phyloP scores from a whole-genome alignment of 495 filamentous ascomycete species.

The Aspergillus indologenus region DNA sequence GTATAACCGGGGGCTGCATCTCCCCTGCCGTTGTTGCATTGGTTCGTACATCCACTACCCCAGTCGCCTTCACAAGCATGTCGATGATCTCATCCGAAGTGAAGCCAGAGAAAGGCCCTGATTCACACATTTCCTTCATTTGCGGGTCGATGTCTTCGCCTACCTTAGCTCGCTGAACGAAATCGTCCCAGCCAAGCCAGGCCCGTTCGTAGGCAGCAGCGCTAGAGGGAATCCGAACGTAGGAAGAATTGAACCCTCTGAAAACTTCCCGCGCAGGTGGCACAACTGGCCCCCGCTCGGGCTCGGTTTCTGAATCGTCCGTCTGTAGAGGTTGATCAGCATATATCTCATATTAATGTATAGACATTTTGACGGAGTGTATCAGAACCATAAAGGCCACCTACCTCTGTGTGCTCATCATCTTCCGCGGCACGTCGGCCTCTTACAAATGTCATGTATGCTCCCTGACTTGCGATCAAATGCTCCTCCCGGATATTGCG shows the following conservation, averaged over 20 bases:
- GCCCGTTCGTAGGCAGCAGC: conserved; percentile 35
- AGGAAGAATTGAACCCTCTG: conserved; percentile 38
- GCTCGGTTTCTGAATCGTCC: conserved; percentile 39
- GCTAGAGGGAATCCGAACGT: conserved; percentile 34
- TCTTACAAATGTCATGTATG: conserved; percentile 40
- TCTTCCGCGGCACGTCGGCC: conserved; percentile 43
- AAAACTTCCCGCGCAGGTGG: conserved; percentile 26
- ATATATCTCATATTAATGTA: background rate
- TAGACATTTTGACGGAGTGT: background rate
- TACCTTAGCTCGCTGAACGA: conserved; percentile 38
- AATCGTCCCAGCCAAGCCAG: conserved; percentile 40
- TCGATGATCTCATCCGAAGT: conserved; percentile 20
- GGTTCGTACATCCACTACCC: conserved; percentile 16
- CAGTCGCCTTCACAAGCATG: conserved; percentile 25
- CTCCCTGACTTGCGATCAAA: conserved; percentile 36
- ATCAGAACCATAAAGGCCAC: conserved; percentile 1
- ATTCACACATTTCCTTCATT: conserved; percentile 36
- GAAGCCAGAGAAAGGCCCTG: conserved; percentile 15
- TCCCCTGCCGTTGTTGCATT: conserved; percentile 9
- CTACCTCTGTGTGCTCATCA: conserved; percentile 48
- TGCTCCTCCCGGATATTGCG: conserved; percentile 37
- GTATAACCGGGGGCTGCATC: conserved; percentile 8
- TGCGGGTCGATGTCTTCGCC: conserved; percentile 39
- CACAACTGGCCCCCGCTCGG: conserved; percentile 23
- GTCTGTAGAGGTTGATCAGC: conserved; percentile 27